Percentiles rank a stretch among this genome's conserved stretches.
Evolutionary conservation across 306 rosid genomes (phyloP).

Genomic region (Comarum palustre): DNA sequence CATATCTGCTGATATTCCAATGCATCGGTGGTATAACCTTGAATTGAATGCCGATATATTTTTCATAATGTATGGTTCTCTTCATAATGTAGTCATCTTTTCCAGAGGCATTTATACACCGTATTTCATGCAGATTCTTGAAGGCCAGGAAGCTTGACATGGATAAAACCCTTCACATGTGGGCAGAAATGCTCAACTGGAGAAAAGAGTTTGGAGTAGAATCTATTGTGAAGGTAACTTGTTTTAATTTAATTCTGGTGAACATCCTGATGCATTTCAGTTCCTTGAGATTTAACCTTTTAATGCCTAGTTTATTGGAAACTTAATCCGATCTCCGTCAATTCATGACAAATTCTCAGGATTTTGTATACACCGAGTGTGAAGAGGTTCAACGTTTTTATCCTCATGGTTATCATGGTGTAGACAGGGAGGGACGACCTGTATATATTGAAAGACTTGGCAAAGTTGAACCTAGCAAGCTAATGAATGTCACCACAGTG

Average conservation of each 20-base stretch:
- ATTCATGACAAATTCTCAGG: constrained; percentile 38
- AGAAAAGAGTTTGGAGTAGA: constrained; percentile 71
- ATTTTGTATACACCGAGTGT: constrained; percentile 64
- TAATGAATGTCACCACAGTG: constrained; percentile 77
- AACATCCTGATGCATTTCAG: constrained; percentile 23
- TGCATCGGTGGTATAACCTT: not conserved
- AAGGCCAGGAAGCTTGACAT: constrained; percentile 90
- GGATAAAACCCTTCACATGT: constrained; percentile 82
- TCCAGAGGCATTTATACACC: not conserved
- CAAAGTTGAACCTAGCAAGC: constrained; percentile 75
- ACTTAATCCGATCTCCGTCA: constrained; percentile 1
- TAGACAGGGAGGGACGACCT: constrained; percentile 88
- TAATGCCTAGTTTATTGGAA: constrained; percentile 2
- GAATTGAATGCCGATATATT: not conserved
- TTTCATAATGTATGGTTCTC: not conserved
- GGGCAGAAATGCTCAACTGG: constrained; percentile 92
- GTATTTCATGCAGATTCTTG: constrained; percentile 62
- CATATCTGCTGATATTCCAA: not conserved
- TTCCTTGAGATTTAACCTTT: constrained; percentile 24
- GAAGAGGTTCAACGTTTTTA: constrained; percentile 78
- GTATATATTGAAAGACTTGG: constrained; percentile 94
- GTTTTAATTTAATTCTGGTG: constrained; percentile 4
- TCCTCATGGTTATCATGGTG: constrained; percentile 97
- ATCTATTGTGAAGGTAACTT: constrained; percentile 65
- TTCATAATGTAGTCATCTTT: not conserved